Evolutionary conservation across 2,329 filamentous ascomycete genomes (phyloP).

Genomic region (Phyllosticta citrichinensis): DNA sequence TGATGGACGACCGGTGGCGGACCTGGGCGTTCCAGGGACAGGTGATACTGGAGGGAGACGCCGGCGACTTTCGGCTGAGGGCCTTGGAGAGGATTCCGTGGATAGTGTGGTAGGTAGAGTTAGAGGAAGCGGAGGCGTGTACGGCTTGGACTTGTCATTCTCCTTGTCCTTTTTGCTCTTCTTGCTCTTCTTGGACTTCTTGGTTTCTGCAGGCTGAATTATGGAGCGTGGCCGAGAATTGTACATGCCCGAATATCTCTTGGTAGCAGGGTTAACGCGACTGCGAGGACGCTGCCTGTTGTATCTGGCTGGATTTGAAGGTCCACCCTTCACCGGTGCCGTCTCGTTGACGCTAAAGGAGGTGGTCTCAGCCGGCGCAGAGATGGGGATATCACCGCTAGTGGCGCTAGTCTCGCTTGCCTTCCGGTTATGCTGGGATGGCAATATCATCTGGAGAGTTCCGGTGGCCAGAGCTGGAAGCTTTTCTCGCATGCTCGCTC

Average conservation of each 20-base stretch:
- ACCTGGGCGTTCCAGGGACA: neutral
- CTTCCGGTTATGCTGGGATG: neutral
- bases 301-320: neutral
- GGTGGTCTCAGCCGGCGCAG: neutral
- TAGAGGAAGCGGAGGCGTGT: neutral
- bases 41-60: neutral
- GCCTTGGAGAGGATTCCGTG: neutral
- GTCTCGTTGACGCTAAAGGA: neutral
- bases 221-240: neutral
- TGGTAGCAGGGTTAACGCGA: neutral
- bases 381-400: conserved; percentile 7
- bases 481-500: conserved; percentile 1
- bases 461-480: conserved; percentile 3
- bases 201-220: neutral
- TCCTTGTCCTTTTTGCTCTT: neutral
- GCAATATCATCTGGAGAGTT: conserved; percentile 7
- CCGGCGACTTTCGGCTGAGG: neutral
- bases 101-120: neutral
- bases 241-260: conserved; percentile 1
- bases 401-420: neutral
- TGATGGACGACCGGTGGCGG: neutral
- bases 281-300: neutral
- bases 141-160: neutral
- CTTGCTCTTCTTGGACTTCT: neutral
- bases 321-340: neutral